phyloP scores from a whole-genome alignment of 176 grass and related monocot species.

The Ampelocalamus luodianensis region DNA sequence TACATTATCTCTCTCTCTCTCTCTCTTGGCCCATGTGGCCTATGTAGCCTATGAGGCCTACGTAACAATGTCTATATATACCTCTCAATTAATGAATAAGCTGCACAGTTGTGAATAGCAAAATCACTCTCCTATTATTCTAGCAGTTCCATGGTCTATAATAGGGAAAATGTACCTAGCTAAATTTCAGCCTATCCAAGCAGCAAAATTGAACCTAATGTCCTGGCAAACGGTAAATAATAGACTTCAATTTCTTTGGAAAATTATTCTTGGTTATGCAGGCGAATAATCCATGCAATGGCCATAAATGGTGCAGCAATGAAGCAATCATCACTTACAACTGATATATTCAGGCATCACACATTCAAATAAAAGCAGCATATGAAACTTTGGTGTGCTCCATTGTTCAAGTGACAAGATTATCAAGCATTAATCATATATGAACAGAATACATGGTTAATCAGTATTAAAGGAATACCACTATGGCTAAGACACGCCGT shows the following conservation, averaged over 20 bases:
- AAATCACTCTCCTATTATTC: no score
- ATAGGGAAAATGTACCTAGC: neutral
- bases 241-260: neutral
- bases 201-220: neutral
- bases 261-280: neutral
- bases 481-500: slow-evolving; percentile 73
- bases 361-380: slow-evolving; percentile 9
- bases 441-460: neutral
- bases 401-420: slow-evolving; percentile 6
- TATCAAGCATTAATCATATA: slow-evolving; percentile 9
- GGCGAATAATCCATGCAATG: neutral
- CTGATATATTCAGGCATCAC: neutral
- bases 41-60: no score
- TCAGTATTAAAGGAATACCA: slow-evolving; percentile 52
- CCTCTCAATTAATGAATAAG: no score
- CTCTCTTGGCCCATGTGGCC: no score
- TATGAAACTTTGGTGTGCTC: neutral
- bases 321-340: neutral
- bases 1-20: no score
- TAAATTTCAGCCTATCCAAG: slow-evolving; percentile 7
- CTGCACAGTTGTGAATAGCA: no score
- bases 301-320: neutral
- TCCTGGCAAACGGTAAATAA: neutral
- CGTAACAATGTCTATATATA: no score
- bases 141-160: neutral